Percentiles rank a stretch among this genome's conserved stretches.
Conservation (phyloP, 169 alveolate genomes). For the Plasmodium cynomolgi region DNA sequence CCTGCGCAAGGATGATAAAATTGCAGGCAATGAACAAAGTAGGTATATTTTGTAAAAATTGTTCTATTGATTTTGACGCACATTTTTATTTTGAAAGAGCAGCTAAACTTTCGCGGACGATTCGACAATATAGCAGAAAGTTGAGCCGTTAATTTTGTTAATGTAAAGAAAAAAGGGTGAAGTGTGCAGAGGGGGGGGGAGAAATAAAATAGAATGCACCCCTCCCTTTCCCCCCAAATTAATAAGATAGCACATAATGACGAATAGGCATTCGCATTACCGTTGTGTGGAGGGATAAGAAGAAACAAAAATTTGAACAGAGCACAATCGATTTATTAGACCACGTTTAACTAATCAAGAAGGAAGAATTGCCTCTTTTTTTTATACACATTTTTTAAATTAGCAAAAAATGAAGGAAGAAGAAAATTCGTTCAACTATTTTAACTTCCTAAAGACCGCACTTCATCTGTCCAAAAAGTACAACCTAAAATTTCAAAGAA, state of each 20-base stretch:
- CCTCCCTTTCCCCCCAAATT: not conserved
- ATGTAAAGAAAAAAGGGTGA: not conserved
- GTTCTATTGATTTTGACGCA: not conserved
- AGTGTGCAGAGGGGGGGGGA: not conserved
- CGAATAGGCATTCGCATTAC: not conserved
- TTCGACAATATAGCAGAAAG: not conserved
- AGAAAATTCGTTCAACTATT: not conserved
- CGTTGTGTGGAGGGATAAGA: not conserved
- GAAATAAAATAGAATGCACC: not conserved
- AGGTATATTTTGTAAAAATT: not conserved
- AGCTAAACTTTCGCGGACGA: not conserved
- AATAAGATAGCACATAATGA: not conserved
- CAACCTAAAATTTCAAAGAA: conserved; percentile 57
- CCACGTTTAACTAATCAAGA: conserved; percentile 5
- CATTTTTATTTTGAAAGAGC: not conserved
- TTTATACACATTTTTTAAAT: not conserved
- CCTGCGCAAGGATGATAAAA: not conserved
- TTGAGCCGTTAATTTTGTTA: not conserved
- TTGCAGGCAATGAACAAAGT: not conserved
- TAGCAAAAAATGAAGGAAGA: conserved; percentile 5
- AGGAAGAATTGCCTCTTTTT: not conserved
- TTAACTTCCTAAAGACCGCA: conserved; percentile 20
- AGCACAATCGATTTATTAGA: not conserved
- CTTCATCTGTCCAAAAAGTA: conserved; percentile 64
- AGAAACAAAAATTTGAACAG: not conserved